A percentile compares a stretch with the other conserved stretches of the same genome.
Conservation (phyloP, 1,284 basidiomycete species). For the Mycena citricolor region DNA sequence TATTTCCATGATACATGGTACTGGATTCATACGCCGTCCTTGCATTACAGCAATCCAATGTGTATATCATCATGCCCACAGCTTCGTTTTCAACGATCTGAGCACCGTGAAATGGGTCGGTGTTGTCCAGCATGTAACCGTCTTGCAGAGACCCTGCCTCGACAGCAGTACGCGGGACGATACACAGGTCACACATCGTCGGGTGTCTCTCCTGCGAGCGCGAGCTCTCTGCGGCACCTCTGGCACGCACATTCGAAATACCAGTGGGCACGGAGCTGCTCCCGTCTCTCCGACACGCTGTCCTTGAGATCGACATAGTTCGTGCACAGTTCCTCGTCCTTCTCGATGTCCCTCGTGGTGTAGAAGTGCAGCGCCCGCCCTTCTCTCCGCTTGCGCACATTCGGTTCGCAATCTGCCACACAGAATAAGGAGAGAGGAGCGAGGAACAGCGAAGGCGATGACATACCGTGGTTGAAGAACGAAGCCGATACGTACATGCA, state of each 20-base stretch:
- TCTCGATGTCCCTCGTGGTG: conserved; percentile 42
- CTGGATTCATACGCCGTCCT: too few species aligned
- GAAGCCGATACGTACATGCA: conserved; percentile 58
- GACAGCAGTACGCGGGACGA: too few species aligned
- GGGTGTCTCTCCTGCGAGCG: too few species aligned
- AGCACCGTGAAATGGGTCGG: too few species aligned
- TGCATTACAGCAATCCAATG: too few species aligned
- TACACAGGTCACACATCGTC: too few species aligned
- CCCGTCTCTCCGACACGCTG: conserved; percentile 36
- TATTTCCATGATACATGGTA: too few species aligned
- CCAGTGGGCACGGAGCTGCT: conserved; percentile 44
- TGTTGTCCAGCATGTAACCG: too few species aligned
- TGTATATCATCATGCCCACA: too few species aligned
- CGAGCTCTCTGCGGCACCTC: conserved; percentile 36
- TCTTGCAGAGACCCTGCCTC: too few species aligned
- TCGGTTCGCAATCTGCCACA: conserved; percentile 55
- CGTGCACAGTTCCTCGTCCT: conserved; percentile 58
- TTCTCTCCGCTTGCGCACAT: conserved; percentile 50
- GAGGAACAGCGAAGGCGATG: neutral
- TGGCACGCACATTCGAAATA: conserved; percentile 55
- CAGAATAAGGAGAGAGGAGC: conserved; percentile 6
- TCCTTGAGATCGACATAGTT: conserved; percentile 51
- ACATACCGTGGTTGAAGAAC: conserved; percentile 66
- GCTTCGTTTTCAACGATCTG: too few species aligned
- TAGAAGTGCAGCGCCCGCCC: conserved; percentile 51